Conservation (phyloP, 164 flowering plant species). For the Vitis rupestris region DNA sequence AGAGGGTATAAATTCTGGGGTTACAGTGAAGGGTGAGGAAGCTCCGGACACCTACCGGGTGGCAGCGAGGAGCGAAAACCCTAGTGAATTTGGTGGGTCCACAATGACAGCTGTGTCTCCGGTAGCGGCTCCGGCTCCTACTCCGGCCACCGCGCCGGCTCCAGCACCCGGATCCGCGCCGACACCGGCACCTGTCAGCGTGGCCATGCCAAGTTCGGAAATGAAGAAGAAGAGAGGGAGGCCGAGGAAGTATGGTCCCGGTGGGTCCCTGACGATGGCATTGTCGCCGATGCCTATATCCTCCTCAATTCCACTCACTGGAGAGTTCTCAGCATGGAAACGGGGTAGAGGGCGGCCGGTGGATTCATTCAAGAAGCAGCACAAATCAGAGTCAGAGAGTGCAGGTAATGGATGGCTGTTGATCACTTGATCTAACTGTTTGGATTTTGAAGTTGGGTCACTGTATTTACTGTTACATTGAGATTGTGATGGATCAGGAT, state of each 20-base stretch:
- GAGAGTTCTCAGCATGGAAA: conserved; percentile 49
- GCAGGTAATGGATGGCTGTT: conserved; percentile 30
- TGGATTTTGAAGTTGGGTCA: background rate
- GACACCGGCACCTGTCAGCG: conserved; percentile 17
- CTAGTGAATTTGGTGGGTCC: conserved; percentile 15
- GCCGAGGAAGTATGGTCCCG: conserved; percentile 86
- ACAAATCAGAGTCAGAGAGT: conserved; percentile 35
- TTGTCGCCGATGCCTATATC: conserved; percentile 84
- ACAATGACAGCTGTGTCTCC: conserved; percentile 12
- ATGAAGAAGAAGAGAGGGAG: conserved; percentile 76
- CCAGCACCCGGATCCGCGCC: conserved; percentile 8
- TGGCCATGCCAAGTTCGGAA: conserved; percentile 14
- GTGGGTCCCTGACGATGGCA: conserved; percentile 46
- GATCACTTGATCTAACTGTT: background rate
- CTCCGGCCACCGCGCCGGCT: conserved; percentile 6
- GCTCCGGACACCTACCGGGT: conserved; percentile 34
- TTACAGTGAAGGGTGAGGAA: conserved; percentile 35
- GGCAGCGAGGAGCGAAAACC: conserved; percentile 35
- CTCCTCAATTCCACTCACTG: conserved; percentile 56
- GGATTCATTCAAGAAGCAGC: conserved; percentile 39
- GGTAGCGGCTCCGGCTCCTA: conserved; percentile 3
- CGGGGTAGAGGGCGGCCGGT: conserved; percentile 38
- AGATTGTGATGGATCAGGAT: background rate
- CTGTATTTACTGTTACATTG: conserved; percentile 11
- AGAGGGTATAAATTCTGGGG: conserved; percentile 35